A percentile compares a stretch with the other conserved stretches of the same genome.
phyloP scores from a whole-genome alignment of 2,329 filamentous ascomycete genomes.

The Monilinia laxa region DNA sequence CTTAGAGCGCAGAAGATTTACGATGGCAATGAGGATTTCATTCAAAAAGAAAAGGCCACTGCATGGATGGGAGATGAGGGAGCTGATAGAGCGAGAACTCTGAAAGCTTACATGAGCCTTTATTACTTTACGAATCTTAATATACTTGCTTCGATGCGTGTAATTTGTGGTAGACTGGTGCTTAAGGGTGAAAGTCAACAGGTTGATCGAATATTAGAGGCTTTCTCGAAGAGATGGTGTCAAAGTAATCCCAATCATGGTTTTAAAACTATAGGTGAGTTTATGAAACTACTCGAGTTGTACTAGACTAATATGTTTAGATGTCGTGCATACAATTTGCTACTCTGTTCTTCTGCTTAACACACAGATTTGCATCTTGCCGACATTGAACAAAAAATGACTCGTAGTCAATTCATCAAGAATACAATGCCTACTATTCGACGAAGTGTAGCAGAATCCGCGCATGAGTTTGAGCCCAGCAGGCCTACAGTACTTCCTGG shows the following conservation, averaged over 20 bases:
- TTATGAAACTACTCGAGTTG: not conserved
- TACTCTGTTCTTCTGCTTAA: conserved; percentile 95
- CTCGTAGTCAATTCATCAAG: conserved; percentile 87
- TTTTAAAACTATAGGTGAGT: conserved; percentile 81
- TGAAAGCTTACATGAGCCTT: conserved; percentile 83
- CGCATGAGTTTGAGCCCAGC: conserved; percentile 59
- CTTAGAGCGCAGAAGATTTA: conserved; percentile 80
- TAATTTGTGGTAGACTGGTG: conserved; percentile 77
- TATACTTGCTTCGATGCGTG: conserved; percentile 74
- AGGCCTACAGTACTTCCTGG: conserved; percentile 53
- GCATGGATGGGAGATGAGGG: conserved; percentile 76
- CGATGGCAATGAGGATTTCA: conserved; percentile 78
- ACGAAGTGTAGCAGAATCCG: conserved; percentile 71
- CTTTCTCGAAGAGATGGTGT: conserved; percentile 88
- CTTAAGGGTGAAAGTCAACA: conserved; percentile 94
- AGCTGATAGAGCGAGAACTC: conserved; percentile 55
- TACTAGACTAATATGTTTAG: conserved; percentile 45
- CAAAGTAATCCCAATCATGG: conserved; percentile 89
- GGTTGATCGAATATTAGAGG: conserved; percentile 88
- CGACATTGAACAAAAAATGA: conserved; percentile 97
- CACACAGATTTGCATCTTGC: conserved; percentile 92
- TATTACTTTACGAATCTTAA: conserved; percentile 84
- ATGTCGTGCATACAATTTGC: conserved; percentile 95
- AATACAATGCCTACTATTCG: conserved; percentile 92
- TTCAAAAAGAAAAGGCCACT: conserved; percentile 76